Evolutionary conservation across 2,329 filamentous ascomycete species (phyloP).

Genomic region (Beauveria varroae): DNA sequence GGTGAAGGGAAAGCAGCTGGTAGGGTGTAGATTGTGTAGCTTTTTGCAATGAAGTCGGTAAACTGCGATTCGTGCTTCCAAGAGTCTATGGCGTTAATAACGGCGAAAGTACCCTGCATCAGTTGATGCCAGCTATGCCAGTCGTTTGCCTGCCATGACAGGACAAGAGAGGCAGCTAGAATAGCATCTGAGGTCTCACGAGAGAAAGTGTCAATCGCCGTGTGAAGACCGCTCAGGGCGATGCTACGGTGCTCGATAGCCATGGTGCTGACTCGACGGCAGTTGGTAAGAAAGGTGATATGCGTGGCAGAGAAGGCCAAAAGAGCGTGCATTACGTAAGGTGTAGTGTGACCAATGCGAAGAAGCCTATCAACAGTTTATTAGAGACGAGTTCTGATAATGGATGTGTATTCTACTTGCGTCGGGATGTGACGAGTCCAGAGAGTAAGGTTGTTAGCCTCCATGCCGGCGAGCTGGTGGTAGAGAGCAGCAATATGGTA

Average conservation of each 20-base stretch:
- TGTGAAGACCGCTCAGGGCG: conserved; percentile 80
- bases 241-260: conserved; percentile 82
- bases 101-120: conserved; percentile 84
- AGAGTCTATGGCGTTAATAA: conserved; percentile 83
- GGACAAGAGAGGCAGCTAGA: conserved; percentile 79
- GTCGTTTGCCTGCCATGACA: conserved; percentile 94
- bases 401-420: neutral
- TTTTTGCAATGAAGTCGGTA: conserved; percentile 72
- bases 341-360: conserved; percentile 69
- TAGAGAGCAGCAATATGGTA: conserved; percentile 85
- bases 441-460: conserved; percentile 76
- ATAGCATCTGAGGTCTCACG: conserved; percentile 84
- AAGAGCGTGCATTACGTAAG: conserved; percentile 90
- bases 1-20: conserved; percentile 58
- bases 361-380: conserved; percentile 31
- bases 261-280: conserved; percentile 76
- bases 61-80: conserved; percentile 90
- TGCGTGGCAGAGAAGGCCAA: conserved; percentile 90
- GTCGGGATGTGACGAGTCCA: conserved; percentile 92
- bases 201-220: conserved; percentile 78
- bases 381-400: no score
- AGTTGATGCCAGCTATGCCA: conserved; percentile 92
- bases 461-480: conserved; percentile 67
- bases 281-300: conserved; percentile 81
- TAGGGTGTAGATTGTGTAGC: conserved; percentile 50